Evolutionary conservation across 768 basidiomycete species (phyloP).

Genomic region (Hydnomerulius pinastri): DNA sequence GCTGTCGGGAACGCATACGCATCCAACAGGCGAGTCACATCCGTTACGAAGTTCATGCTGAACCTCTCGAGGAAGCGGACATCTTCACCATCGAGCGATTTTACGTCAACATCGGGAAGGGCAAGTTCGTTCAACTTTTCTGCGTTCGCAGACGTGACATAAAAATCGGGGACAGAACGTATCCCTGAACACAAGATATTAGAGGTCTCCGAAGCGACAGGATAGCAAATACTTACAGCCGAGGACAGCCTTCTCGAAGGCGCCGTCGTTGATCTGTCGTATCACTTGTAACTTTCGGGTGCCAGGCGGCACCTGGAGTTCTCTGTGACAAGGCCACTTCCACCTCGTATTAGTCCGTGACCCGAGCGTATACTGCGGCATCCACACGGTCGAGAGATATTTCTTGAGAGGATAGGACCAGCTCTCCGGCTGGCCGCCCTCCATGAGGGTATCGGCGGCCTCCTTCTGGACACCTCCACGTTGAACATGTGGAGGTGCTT

Average conservation of each 20-base stretch:
- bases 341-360: neutral
- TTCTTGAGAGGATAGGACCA: conserved; percentile 6
- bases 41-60: neutral
- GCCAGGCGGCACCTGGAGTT: neutral
- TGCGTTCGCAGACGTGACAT: neutral
- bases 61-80: neutral
- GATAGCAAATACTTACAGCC: neutral
- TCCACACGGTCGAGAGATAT: conserved; percentile 13
- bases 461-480: no score
- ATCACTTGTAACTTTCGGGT: conserved; percentile 9
- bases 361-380: conserved; percentile 10
- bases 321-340: conserved; percentile 8
- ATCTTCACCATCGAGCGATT: neutral
- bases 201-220: neutral
- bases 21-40: conserved; percentile 8
- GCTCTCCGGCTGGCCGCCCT: no score
- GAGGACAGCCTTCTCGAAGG: neutral
- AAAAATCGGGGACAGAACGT: neutral
- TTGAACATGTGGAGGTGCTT: neutral
- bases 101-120: neutral
- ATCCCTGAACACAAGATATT: neutral
- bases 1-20: conserved; percentile 6
- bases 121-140: neutral
- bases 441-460: no score
- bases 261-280: conserved; percentile 1